Base-by-base conservation (phyloP, 2,329 filamentous ascomycete species). In the Claviceps sp. region DNA sequence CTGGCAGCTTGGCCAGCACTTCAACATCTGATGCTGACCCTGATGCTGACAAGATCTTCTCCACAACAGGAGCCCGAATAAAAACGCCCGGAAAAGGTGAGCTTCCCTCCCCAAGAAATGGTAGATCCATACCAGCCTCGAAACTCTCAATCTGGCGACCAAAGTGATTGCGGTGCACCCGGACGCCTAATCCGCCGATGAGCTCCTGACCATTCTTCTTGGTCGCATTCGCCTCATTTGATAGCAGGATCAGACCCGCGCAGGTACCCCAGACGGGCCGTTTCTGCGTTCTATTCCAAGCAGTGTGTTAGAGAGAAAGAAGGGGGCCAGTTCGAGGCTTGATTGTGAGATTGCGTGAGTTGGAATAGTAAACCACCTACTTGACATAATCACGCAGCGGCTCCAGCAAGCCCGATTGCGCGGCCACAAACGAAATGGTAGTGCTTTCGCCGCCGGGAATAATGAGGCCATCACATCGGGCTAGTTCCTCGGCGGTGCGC, bases 181-280 rank as follows among this genome's bases (percentile, higher is more conserved):
- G 77, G 38, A 98, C 90, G 62, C 89, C 84, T 40, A 98, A 76
- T 2, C 93, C 93, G 14, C 93, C 93, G 56, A 98, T 89, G 51
- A 97, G 77, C 54, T 95, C 89, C 67, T 97, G 93, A 0, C 91
- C 91, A 44, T 89, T 89, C 61, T 86, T 83, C 66, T 96, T 97
- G 40, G 87, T 89, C 56, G 84, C 80, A 65, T 91, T 95, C 48
- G 89, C 91, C 54, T 85, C 82, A 62, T 95, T 87, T 2, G 89
- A 85, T 48, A 98, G 82, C 48, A 97, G 73, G 59, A 98, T 96
- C 53, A 97, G 77, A 9, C 93, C 93, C 13, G 93, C 93, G 66
- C 93, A 98, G 20, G 93, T 97, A 52, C 93, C 93, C 91, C 91
- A 98, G 24, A 86, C 87, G 11, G 90, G 90, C 60, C 86, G 89